phyloP scores from a whole-genome alignment of 2,329 filamentous ascomycete genomes.

The Trichoderma koningii region DNA sequence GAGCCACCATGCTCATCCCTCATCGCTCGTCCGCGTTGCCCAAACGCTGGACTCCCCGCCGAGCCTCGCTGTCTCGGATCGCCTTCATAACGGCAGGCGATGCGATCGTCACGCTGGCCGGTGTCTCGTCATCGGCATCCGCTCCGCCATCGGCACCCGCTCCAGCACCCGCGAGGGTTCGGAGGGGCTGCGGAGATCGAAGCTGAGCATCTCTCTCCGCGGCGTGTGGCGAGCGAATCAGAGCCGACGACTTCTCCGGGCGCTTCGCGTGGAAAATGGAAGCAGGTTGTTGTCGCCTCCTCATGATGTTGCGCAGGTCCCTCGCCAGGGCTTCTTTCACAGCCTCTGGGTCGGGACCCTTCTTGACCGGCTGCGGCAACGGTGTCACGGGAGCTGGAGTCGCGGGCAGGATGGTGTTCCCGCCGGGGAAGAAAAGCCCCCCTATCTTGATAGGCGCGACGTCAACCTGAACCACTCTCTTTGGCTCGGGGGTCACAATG shows the following conservation, averaged over 20 bases:
- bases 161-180: slow-evolving; percentile 7
- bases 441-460: slow-evolving; percentile 26
- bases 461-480: slow-evolving; percentile 13
- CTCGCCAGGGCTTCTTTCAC: slow-evolving; percentile 20
- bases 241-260: slow-evolving; percentile 23
- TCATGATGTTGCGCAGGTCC: slow-evolving; percentile 25
- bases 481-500: slow-evolving; percentile 14
- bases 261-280: slow-evolving; percentile 23
- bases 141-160: not conserved
- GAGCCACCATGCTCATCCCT: slow-evolving; percentile 17
- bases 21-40: slow-evolving; percentile 25
- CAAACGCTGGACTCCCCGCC: slow-evolving; percentile 10
- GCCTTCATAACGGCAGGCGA: slow-evolving; percentile 27
- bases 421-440: slow-evolving; percentile 26
- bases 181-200: slow-evolving; percentile 22
- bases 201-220: slow-evolving; percentile 24
- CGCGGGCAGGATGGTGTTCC: slow-evolving; percentile 22
- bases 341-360: slow-evolving; percentile 16
- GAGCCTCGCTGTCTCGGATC: slow-evolving; percentile 15
- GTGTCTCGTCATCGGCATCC: slow-evolving; percentile 9
- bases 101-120: slow-evolving; percentile 14
- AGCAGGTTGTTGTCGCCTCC: slow-evolving; percentile 26
- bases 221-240: slow-evolving; percentile 23
- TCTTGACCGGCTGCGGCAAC: slow-evolving; percentile 18
- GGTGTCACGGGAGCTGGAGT: slow-evolving; percentile 22